phyloP scores from a whole-genome alignment of 2,329 filamentous ascomycete genomes.

The Nigrospora sphaerica region DNA sequence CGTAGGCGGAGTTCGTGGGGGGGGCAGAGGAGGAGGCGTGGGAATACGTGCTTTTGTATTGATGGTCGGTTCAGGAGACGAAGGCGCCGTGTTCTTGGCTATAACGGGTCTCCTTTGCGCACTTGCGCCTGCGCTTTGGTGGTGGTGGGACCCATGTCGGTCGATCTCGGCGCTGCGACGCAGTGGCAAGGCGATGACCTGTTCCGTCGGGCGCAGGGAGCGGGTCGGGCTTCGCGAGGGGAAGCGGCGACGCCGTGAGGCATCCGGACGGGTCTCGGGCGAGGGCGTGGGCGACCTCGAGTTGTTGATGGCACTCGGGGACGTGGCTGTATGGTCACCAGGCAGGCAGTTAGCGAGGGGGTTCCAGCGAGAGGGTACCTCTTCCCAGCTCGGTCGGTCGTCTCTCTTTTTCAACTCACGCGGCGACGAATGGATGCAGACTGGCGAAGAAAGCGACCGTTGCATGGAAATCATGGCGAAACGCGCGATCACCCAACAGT shows the following conservation, averaged over 20 bases:
- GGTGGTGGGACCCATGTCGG: slow-evolving; percentile 23
- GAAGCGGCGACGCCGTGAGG: slow-evolving; percentile 40
- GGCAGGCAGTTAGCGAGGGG: slow-evolving; percentile 2
- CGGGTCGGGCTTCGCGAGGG: slow-evolving; percentile 44
- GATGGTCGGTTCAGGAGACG: slow-evolving; percentile 4
- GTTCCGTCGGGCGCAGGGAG: slow-evolving; percentile 34
- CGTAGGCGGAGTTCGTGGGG: slow-evolving; percentile 19
- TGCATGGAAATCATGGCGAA: slow-evolving; percentile 56
- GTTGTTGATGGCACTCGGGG: slow-evolving; percentile 41
- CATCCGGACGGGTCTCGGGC: slow-evolving; percentile 42
- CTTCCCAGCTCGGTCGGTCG: too few species aligned
- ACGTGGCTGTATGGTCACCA: slow-evolving; percentile 33
- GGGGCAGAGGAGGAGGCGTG: slow-evolving; percentile 6
- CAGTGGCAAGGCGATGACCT: slow-evolving; percentile 31
- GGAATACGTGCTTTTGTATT: too few species aligned
- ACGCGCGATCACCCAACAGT: slow-evolving; percentile 27
- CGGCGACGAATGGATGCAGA: slow-evolving; percentile 48
- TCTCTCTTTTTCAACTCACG: slow-evolving; percentile 41
- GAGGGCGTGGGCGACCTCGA: slow-evolving; percentile 51
- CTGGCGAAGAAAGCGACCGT: slow-evolving; percentile 55
- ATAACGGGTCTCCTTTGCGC: slow-evolving; percentile 41
- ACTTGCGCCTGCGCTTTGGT: slow-evolving; percentile 26
- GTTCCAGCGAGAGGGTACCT: not conserved
- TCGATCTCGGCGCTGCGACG: slow-evolving; percentile 36
- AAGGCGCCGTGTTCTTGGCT: slow-evolving; percentile 29